Percentiles rank a stretch among this genome's conserved stretches.
phyloP scores from a whole-genome alignment of 78 protist species.

The Dictyostelium capitatum region DNA sequence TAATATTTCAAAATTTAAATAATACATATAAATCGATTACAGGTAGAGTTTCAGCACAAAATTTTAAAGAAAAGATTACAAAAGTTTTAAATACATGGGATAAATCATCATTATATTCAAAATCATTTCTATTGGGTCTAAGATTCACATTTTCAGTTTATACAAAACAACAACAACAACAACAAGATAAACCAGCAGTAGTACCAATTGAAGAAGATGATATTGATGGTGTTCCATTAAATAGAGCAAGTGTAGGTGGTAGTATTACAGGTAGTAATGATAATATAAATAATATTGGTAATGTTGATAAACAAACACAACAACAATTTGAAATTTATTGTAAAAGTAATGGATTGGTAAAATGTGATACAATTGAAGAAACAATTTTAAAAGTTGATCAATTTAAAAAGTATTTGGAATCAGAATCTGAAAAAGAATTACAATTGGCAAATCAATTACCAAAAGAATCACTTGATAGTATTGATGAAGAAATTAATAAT shows the following conservation, averaged over 20 bases:
- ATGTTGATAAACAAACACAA: not conserved
- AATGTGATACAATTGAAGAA: constrained; percentile 28
- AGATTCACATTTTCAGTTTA: constrained; percentile 43
- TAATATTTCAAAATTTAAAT: constrained; percentile 28
- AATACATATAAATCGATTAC: constrained; percentile 5
- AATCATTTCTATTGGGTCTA: constrained; percentile 33
- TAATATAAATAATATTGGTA: not conserved
- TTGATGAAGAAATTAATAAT: constrained; percentile 45
- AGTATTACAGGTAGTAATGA: not conserved
- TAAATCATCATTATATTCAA: constrained; percentile 48
- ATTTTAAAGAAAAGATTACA: constrained; percentile 58
- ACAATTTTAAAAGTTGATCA: not conserved
- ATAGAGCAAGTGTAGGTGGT: not conserved
- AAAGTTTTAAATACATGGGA: constrained; percentile 56
- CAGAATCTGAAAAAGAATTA: constrained; percentile 4
- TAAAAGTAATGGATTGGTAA: constrained; percentile 60
- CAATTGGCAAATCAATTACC: not conserved
- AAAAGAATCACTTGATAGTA: not conserved
- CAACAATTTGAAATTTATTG: constrained; percentile 45
- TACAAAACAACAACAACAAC: not conserved
- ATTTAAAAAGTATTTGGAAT: constrained; percentile 13
- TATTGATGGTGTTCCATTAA: constrained; percentile 59
- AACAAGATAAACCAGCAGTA: not conserved
- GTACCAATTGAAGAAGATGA: constrained; percentile 41
- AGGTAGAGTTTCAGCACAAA: constrained; percentile 61